Base-by-base conservation (phyloP, 1,139 yeast genomes). In the Yamadazyma sp. region DNA sequence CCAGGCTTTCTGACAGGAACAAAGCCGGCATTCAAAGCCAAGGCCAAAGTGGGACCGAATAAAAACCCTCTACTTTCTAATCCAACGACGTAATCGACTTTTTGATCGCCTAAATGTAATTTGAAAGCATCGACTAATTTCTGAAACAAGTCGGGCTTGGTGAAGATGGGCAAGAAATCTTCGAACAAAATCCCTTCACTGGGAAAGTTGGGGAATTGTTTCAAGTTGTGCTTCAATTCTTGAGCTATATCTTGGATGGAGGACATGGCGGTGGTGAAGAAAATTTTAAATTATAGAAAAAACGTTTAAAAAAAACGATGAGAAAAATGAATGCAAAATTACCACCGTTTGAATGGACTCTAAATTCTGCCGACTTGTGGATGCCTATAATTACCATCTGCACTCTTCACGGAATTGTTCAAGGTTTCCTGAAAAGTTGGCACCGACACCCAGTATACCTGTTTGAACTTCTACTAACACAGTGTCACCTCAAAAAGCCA, bases 1-100 rank as follows among this genome's bases (percentile, higher is more conserved):
- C 98, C 98, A 45, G 83, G 83, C 70, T 92, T 92, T 74, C 98
- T 85, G 36, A 92, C 85, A 24, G 98, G 98, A 38, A 92, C 86
- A 55, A 92, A 92, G 3, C 97, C 94, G 33, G 94, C 92, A 47
- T 84, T 83, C 45, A 92, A 67, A 44, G 88, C 92, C 49, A 92
- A 76, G 7, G 98, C 98, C 51, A 92, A 74, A 29, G 98, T 73
- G 36, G 99, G 98, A 9, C 98, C 99, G 55, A 92, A 92, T 46
- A 92, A 73, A 62, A 92, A 92, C 1, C 99, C 99, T 64, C 99
- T 84, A 41, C 97, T 87, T 65, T 92, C 99, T 51, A 94, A 77
- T 31, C 98, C 99, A 39, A 92, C 89, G 49, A 92, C 77, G 58
- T 85, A 92, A 58, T 92, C 98, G 44, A 91, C 79, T 55, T 87